phyloP scores from a whole-genome alignment of 805 yeast species.

The Priceomyces castillae region DNA sequence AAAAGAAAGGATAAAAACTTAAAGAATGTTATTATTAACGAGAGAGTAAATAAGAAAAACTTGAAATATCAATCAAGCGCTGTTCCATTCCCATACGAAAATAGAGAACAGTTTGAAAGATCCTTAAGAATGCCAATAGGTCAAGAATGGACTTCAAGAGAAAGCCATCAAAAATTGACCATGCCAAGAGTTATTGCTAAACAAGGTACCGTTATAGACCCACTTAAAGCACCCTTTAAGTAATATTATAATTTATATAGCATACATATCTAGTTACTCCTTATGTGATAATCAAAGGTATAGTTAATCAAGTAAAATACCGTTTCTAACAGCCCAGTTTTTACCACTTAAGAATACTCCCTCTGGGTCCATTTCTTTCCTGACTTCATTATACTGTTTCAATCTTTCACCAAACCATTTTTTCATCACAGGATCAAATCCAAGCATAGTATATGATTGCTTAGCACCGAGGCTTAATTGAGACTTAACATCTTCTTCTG shows the following conservation, averaged over 20 bases:
- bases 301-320: slow-evolving; percentile 45
- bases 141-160: slow-evolving; percentile 91
- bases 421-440: slow-evolving; percentile 64
- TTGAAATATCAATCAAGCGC: slow-evolving; percentile 79
- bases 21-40: slow-evolving; percentile 85
- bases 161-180: slow-evolving; percentile 80
- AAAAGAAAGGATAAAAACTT: slow-evolving; percentile 75
- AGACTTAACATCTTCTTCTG: slow-evolving; percentile 36
- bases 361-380: slow-evolving; percentile 73
- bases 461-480: slow-evolving; percentile 41
- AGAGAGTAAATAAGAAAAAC: slow-evolving; percentile 78
- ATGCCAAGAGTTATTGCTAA: slow-evolving; percentile 86
- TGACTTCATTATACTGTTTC: slow-evolving; percentile 54
- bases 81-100: slow-evolving; percentile 96
- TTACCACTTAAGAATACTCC: slow-evolving; percentile 76
- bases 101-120: slow-evolving; percentile 91
- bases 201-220: slow-evolving; percentile 88
- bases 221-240: slow-evolving; percentile 82
- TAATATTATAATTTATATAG: slow-evolving; percentile 16
- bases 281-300: neutral
- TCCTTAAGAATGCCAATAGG: slow-evolving; percentile 95
- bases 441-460: slow-evolving; percentile 71
- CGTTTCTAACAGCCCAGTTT: slow-evolving; percentile 82
- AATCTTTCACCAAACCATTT: slow-evolving; percentile 82
- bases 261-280: neutral